Evolutionary conservation across 225 moss, liverwort and hornwort genomes (phyloP), one percentile per base, ranked within the genome.

Genomic region (Sphagnum tenellum): DNA sequence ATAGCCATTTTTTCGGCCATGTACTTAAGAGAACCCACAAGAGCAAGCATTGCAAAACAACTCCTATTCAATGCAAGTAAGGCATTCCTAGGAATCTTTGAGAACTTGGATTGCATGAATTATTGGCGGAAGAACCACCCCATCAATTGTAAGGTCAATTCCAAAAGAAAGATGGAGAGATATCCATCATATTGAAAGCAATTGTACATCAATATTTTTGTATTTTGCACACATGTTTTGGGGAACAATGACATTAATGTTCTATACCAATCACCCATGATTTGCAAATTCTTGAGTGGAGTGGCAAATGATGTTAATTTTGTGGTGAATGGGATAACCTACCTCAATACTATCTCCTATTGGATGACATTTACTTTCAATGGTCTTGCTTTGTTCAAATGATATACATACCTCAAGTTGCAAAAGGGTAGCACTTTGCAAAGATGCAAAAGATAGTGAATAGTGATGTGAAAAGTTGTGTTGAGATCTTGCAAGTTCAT

Each of bases 241-340:
- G 65, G 44, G 7, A 66, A 66, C 12, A 66, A 66, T 46, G 65
- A 66, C 12, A 45, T 66, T 12, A 66, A 66, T 55, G 65, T 66
- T 4, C 45, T 66, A 2, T 52, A 66, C 8, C 8, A 55, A 4
- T 55, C 54, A 4, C 55, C 54, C 0, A 2, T 66, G 9, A 11
- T 66, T 4, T 55, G 12, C n/a, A 55, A 55, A 5, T 8, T 66
- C 2, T 7, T 66, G 3, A 55, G 8, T 3, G 4, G 2, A 4
- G 55, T 45, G 5, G 53, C 54, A 3, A 0, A 2, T 9, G 55
- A 46, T 9, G 11, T 66, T 52, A 66, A 2, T 9, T 66, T 66
- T 55, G 1, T 13, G 3, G 54, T 66, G 14, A 54, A 66, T 11
- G 54, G 65, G 3, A 2, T 8, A 3, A 4, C 6, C 4, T 66